These are phyloP conservation scores for Diaporthe nobilis DNA, from an alignment of 2,329 filamentous ascomycete genomes.

Conservation along the genomic window DNA sequence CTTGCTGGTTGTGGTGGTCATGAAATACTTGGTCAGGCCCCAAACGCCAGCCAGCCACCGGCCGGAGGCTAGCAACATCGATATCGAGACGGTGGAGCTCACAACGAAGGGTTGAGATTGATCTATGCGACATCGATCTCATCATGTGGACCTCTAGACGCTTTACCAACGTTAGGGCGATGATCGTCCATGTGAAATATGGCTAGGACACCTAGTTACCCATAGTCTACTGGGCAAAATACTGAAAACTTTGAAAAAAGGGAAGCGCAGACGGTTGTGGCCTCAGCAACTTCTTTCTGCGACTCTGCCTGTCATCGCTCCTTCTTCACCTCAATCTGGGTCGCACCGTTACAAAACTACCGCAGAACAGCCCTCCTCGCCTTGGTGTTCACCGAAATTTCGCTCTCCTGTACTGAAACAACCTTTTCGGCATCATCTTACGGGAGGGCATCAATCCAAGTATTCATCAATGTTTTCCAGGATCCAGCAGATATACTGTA, in stretches of 20 bases:
- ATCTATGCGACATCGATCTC: not conserved
- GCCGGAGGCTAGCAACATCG: not conserved
- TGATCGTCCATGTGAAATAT: not conserved
- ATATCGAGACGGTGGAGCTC: not conserved
- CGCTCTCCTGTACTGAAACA: not conserved
- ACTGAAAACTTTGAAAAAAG: not conserved
- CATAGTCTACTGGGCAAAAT: not conserved
- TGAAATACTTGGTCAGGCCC: slow-evolving; percentile 17
- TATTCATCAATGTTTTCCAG: too few relatives aligned
- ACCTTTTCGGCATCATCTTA: not conserved
- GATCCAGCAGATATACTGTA: not conserved
- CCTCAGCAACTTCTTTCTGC: not conserved
- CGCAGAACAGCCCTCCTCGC: not conserved
- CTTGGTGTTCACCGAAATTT: not conserved
- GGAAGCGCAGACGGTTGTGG: not conserved
- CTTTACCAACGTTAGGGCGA: not conserved
- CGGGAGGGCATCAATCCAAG: not conserved
- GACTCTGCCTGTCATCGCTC: not conserved
- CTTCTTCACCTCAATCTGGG: not conserved
- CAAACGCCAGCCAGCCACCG: not conserved
- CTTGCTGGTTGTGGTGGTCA: slow-evolving; percentile 30
- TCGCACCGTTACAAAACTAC: not conserved
- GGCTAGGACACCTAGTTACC: not conserved
- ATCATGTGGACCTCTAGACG: not conserved
- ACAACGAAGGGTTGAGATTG: not conserved